These are phyloP conservation scores for Stephania japonica DNA, from an alignment of 164 flowering plant species.

Conservation along the genomic window DNA sequence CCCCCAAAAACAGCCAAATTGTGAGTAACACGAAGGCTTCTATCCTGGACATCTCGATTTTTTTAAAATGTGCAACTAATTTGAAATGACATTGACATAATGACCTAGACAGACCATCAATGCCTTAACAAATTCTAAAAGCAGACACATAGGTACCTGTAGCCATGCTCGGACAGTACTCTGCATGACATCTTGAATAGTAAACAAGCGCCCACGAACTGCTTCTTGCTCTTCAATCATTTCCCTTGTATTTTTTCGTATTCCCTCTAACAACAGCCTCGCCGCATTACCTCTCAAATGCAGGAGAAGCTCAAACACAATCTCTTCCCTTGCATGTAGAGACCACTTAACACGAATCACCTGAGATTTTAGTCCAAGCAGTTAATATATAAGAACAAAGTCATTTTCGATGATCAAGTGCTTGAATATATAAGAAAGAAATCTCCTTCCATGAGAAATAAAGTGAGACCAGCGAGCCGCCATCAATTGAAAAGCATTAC, in stretches of 20 bases:
- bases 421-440: not conserved
- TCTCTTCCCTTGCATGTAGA: constrained; percentile 96
- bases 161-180: constrained; percentile 91
- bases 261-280: constrained; percentile 54
- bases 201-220: constrained; percentile 87
- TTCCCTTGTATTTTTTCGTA: constrained; percentile 76
- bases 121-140: no score
- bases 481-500: no score
- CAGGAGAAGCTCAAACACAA: constrained; percentile 83
- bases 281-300: constrained; percentile 60
- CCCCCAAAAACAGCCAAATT: constrained; percentile 90
- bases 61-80: not conserved
- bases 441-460: no score
- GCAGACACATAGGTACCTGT: constrained; percentile 42
- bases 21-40: constrained; percentile 80
- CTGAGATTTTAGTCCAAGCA: constrained; percentile 23
- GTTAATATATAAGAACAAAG: not conserved
- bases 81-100: no score
- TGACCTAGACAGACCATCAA: no score
- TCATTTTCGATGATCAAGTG: not conserved
- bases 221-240: constrained; percentile 99
- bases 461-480: no score
- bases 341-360: constrained; percentile 98
- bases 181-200: constrained; percentile 98
- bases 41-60: constrained; percentile 44